These are phyloP conservation scores for Eutrema heterophyllum DNA, from an alignment of 345 rosid genomes.

Conservation along the genomic window DNA sequence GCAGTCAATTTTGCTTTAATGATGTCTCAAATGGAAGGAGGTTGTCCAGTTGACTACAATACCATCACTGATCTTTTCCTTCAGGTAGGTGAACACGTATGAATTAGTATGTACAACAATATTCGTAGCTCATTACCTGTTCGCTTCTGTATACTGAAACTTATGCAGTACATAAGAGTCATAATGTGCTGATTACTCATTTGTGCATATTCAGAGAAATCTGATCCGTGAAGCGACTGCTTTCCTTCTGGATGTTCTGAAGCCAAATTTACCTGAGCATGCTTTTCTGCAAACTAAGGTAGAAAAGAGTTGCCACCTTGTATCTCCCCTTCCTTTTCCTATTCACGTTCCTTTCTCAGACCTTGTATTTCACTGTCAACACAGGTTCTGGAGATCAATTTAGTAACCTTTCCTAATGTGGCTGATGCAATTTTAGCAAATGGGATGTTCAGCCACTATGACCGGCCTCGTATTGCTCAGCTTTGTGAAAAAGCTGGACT, in stretches of 20 bases:
- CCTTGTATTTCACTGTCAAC: conserved; percentile 18
- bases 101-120: background rate
- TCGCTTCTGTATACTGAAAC: too few relatives aligned
- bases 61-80: conserved; percentile 98
- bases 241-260: conserved; percentile 92
- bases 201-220: conserved; percentile 63
- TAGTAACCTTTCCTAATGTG: conserved; percentile 97
- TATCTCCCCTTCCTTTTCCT: background rate
- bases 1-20: conserved; percentile 99
- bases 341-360: conserved; percentile 12
- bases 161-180: too few relatives aligned
- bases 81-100: conserved; percentile 54
- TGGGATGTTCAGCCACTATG: conserved; percentile 99
- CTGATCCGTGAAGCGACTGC: conserved; percentile 99
- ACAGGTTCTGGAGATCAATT: conserved; percentile 96
- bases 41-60: conserved; percentile 97
- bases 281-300: conserved; percentile 97
- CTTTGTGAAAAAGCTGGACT: conserved; percentile 99
- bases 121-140: conserved; percentile 1
- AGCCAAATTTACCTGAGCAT: conserved; percentile 96
- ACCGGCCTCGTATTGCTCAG: conserved; percentile 95
- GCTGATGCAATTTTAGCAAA: conserved; percentile 99
- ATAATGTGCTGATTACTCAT: background rate
- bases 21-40: conserved; percentile 99
- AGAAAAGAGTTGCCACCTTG: conserved; percentile 14